Conservation (phyloP, 2,329 filamentous ascomycete genomes). For the Ophiostoma piceae region DNA sequence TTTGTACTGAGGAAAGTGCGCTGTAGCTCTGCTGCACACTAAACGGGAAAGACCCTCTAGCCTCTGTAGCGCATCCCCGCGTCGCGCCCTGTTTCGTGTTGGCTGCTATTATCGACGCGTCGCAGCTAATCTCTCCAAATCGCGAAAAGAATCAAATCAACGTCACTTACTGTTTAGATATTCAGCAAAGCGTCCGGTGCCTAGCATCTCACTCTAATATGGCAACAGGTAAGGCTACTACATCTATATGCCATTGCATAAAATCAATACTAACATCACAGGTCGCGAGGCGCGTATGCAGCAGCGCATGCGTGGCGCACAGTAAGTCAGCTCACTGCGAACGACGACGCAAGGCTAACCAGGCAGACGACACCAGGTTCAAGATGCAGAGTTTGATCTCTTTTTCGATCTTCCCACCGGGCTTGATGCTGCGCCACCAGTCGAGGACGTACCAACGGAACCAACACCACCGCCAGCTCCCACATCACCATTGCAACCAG, state of each 20-base stretch:
- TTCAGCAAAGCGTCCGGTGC: background rate
- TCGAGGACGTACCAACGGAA: background rate
- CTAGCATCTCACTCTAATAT: background rate
- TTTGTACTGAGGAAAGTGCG: background rate
- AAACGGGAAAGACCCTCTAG: background rate
- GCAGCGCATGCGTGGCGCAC: conserved; percentile 59
- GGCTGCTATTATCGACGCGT: background rate
- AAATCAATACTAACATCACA: conserved; percentile 28
- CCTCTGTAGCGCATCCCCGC: conserved; percentile 4
- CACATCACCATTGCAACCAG: background rate
- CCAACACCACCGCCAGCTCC: background rate
- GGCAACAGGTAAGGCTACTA: background rate
- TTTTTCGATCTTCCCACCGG: conserved; percentile 35
- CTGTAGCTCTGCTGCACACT: conserved; percentile 3
- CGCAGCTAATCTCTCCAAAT: background rate
- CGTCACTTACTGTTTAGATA: background rate
- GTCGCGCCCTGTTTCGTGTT: conserved; percentile 15
- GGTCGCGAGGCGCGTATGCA: conserved; percentile 59
- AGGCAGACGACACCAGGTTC: conserved; percentile 50
- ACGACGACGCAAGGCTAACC: background rate
- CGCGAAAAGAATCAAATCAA: background rate
- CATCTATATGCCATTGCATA: background rate
- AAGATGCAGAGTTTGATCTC: conserved; percentile 56
- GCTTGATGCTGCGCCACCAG: conserved; percentile 25
- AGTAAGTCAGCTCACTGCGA: conserved; percentile 41